Evolutionary conservation across 108 stramenopile genomes (phyloP).

Genomic region (Schizochytrium sp.): DNA sequence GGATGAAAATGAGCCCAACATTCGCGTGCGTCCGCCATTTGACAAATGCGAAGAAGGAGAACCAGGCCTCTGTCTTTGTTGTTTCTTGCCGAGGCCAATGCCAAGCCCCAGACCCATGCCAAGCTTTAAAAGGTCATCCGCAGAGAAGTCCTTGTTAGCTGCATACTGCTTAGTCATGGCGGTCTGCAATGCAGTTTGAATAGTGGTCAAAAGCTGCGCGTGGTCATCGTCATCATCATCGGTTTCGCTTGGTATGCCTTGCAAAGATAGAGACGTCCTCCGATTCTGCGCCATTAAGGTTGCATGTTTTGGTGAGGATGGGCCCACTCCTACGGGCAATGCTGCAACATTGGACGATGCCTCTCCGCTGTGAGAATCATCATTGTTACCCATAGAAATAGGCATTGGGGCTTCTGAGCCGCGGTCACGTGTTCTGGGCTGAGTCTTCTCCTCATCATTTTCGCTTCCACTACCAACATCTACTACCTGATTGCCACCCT

Average conservation of each 20-base stretch:
- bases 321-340: no score
- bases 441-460: background rate
- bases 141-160: background rate
- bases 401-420: background rate
- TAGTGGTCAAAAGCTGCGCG: constrained; percentile 17
- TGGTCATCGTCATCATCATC: constrained; percentile 23
- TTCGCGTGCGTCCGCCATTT: no score
- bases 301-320: no score
- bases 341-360: no score
- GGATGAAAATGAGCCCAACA: no score
- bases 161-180: constrained; percentile 7
- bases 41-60: no score
- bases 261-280: no score
- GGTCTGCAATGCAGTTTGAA: constrained; percentile 44
- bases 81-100: constrained; percentile 67
- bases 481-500: background rate
- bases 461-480: background rate
- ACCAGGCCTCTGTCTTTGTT: background rate
- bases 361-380: no score
- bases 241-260: background rate
- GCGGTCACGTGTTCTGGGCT: background rate
- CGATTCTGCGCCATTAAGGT: no score
- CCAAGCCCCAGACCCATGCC: constrained; percentile 70
- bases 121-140: constrained; percentile 64
- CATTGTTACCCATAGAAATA: background rate